Percentiles rank a stretch among this genome's conserved stretches.
phyloP scores from a whole-genome alignment of 1,284 basidiomycete species.

The Irpex sp. region DNA sequence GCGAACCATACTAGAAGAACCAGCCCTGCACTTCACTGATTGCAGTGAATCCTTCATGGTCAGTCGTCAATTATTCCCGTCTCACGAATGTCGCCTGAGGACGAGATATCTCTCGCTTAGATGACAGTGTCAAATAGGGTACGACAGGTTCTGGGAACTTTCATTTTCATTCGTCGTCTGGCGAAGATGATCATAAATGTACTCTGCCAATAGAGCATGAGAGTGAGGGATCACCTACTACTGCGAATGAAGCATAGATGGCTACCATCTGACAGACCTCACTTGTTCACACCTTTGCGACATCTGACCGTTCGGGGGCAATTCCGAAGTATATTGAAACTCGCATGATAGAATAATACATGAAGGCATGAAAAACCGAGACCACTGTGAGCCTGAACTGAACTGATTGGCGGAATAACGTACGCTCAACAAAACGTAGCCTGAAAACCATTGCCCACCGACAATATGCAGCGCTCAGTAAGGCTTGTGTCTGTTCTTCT shows the following conservation, averaged over 20 bases:
- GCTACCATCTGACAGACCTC: background rate
- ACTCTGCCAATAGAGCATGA: too few species aligned
- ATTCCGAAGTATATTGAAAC: background rate
- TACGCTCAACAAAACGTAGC: conserved; percentile 8
- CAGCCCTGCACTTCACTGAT: background rate
- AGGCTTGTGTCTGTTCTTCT: conserved; percentile 77
- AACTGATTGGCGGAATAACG: conserved; percentile 11
- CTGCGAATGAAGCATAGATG: too few species aligned
- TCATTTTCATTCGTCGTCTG: too few species aligned
- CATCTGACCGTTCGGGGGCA: background rate
- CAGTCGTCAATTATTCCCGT: background rate
- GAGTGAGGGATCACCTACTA: too few species aligned
- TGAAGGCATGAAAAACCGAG: background rate
- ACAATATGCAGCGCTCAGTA: conserved; percentile 39
- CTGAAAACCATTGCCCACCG: background rate
- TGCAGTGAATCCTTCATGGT: background rate
- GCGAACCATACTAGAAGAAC: background rate
- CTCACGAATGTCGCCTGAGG: background rate
- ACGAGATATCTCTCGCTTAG: too few species aligned
- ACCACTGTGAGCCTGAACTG: conserved; percentile 16
- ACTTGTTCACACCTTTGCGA: background rate
- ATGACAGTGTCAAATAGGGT: too few species aligned
- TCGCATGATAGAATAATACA: background rate
- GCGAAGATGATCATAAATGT: too few species aligned
- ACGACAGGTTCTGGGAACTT: too few species aligned